These are phyloP conservation scores for Porodaedalea pini DNA, from an alignment of 1,284 basidiomycete species.

Conservation along the genomic window DNA sequence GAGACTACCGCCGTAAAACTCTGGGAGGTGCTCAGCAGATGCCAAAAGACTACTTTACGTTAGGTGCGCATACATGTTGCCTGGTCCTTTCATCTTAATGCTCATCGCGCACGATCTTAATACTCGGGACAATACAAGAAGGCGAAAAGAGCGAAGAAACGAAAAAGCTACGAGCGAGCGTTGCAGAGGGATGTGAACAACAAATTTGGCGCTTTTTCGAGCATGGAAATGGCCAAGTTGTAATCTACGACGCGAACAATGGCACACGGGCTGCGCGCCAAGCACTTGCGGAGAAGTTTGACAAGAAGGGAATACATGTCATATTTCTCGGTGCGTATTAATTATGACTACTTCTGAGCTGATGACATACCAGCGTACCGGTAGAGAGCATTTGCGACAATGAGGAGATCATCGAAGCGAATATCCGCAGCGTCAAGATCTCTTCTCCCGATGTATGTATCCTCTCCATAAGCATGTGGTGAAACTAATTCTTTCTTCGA, in stretches of 20 bases:
- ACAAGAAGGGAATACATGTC: conserved; percentile 82
- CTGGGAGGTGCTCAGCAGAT: conserved; percentile 86
- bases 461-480: neutral
- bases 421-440: conserved; percentile 96
- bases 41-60: conserved; percentile 88
- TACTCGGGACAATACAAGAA: conserved; percentile 26
- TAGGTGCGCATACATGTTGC: conserved; percentile 49
- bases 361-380: conserved; percentile 8
- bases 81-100: neutral
- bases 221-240: conserved; percentile 81
- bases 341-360: neutral
- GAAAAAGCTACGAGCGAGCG: conserved; percentile 65
- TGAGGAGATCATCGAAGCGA: conserved; percentile 88
- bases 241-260: conserved; percentile 99
- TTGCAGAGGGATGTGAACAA: conserved; percentile 82
- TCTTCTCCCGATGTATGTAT: conserved; percentile 88
- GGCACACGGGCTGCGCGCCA: conserved; percentile 70
- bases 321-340: conserved; percentile 77
- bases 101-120: neutral
- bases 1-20: conserved; percentile 90
- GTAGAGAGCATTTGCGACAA: conserved; percentile 85
- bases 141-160: conserved; percentile 81
- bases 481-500: neutral
- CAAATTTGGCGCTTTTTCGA: conserved; percentile 89
- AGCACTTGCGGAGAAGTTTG: conserved; percentile 79